A percentile compares a stretch with the other conserved stretches of the same genome.
Conservation (phyloP, 164 flowering plant genomes). For the Tetrastigma voinierianum region DNA sequence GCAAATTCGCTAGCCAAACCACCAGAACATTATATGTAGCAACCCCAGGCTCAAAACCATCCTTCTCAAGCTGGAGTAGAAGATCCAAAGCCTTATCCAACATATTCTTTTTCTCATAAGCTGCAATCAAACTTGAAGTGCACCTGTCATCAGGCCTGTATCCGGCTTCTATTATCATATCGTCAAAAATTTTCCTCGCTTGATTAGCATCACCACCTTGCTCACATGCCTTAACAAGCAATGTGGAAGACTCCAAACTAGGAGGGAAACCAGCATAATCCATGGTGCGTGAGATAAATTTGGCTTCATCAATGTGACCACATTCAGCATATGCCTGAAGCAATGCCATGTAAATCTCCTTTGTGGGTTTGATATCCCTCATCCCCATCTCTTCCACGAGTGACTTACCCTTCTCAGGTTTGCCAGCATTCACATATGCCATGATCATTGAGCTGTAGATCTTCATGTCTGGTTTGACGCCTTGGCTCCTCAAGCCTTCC, state of each 20-base stretch:
- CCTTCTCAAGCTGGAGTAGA: slow-evolving; percentile 70
- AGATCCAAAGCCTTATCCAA: slow-evolving; percentile 73
- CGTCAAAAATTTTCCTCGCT: slow-evolving; percentile 66
- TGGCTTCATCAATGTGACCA: slow-evolving; percentile 57
- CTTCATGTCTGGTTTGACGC: slow-evolving; percentile 61
- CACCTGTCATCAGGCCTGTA: slow-evolving; percentile 72
- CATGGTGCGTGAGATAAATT: slow-evolving; percentile 55
- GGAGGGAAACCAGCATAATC: slow-evolving; percentile 56
- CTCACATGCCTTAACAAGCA: slow-evolving; percentile 72
- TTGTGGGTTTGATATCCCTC: slow-evolving; percentile 51
- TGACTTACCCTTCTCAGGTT: slow-evolving; percentile 50
- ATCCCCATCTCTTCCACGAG: slow-evolving; percentile 78
- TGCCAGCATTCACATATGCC: slow-evolving; percentile 70
- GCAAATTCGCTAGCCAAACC: slow-evolving; percentile 78
- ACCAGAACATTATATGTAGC: slow-evolving; percentile 72
- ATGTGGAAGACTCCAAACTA: slow-evolving; percentile 53
- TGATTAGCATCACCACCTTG: slow-evolving; percentile 53
- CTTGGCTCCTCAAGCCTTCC: slow-evolving; percentile 57
- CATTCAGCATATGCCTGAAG: slow-evolving; percentile 55
- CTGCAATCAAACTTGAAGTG: slow-evolving; percentile 70
- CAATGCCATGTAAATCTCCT: slow-evolving; percentile 74
- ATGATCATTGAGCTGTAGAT: slow-evolving; percentile 72
- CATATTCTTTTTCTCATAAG: slow-evolving; percentile 64
- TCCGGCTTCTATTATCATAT: slow-evolving; percentile 56
- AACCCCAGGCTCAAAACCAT: slow-evolving; percentile 75